Percentiles rank a stretch among this genome's conserved stretches.
These are phyloP conservation scores for Melanogaster broomeanus DNA, from an alignment of 768 basidiomycete genomes.

Conservation along the genomic window DNA sequence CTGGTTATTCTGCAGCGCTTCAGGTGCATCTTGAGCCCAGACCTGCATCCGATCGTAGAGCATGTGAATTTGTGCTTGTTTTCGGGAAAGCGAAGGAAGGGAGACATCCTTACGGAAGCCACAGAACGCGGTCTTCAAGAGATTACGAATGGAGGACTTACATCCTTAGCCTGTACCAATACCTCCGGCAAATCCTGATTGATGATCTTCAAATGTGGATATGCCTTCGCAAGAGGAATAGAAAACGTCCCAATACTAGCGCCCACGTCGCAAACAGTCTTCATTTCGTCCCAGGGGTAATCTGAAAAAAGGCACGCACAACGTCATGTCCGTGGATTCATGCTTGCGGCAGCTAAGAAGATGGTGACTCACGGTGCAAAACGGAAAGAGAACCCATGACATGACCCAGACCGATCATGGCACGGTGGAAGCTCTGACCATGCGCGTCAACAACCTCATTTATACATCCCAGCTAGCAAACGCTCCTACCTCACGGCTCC, in stretches of 20 bases:
- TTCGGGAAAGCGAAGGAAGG: background rate
- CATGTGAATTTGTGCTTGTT: too few relatives aligned
- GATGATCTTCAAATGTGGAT: conserved; percentile 26
- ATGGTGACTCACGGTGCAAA: too few relatives aligned
- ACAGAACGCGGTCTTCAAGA: background rate
- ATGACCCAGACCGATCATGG: too few relatives aligned
- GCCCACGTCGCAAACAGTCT: conserved; percentile 30
- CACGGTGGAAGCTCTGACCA: too few relatives aligned
- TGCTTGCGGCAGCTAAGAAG: background rate
- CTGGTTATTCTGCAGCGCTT: conserved; percentile 14
- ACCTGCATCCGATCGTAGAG: conserved; percentile 1
- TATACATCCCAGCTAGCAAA: background rate
- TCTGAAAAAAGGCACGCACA: conserved; percentile 17
- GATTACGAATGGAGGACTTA: background rate
- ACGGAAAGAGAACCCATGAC: too few relatives aligned
- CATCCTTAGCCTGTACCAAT: too few relatives aligned
- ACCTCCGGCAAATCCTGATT: conserved; percentile 33
- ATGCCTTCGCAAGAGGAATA: conserved; percentile 23
- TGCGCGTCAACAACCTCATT: too few relatives aligned
- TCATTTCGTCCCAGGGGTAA: conserved; percentile 25
- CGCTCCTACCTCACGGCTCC: conserved; percentile 12
- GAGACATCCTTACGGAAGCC: too few relatives aligned
- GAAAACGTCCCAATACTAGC: conserved; percentile 30
- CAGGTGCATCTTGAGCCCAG: conserved; percentile 16
- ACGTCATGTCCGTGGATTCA: background rate